Evolutionary conservation across 2,329 filamentous ascomycete genomes (phyloP), one percentile per base, ranked within the genome.

Genomic region (Westerdykella ornata): DNA sequence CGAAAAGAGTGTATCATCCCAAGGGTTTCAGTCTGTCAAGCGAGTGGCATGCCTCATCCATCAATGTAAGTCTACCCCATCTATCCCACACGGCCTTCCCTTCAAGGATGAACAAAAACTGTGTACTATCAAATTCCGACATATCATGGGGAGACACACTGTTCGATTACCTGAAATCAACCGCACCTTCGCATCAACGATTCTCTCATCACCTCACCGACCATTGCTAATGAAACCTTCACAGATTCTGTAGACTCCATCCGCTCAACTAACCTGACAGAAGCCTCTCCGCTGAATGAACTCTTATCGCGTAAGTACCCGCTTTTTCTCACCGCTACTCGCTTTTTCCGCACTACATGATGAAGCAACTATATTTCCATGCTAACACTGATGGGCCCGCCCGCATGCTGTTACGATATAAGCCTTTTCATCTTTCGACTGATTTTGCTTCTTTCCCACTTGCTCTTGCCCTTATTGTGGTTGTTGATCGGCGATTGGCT

Each of bases 381-480:
- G 62, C 62, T 65, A 63, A 57, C 55, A 56, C 60, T 57, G 58
- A 63, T 51, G 57, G 54, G 55, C 44, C 47, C 51, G 40, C 55
- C 43, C 45, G 35, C 39, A 60, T 65, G 62, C 55, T 60, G 59
- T 47, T 57, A 54, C 52, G 55, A 55, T 51, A 49, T 56, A 59
- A 56, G 51, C 50, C 62, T 65, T 65, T 65, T 65, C 60, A 65
- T 65, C 62, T 65, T 65, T 65, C 60, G 52, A 56, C 62, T 65
- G 62, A 65, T 51, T 41, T 33, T 32, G 19, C 33, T 31, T 28
- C 22, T 15, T 20, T 14, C 20, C 8, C 13, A 28, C 14, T 22
- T 5, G 3, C 22, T 29, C n/a, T 38, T 38, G 12, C 18, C 16
- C 11, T 19, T 7, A 8, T 33, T n/a, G n/a, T 33, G 5, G 8